Percentiles rank a stretch among this genome's conserved stretches.
Evolutionary conservation across 139 green algal genomes (phyloP).

Genomic region (Nannochloris sp.): DNA sequence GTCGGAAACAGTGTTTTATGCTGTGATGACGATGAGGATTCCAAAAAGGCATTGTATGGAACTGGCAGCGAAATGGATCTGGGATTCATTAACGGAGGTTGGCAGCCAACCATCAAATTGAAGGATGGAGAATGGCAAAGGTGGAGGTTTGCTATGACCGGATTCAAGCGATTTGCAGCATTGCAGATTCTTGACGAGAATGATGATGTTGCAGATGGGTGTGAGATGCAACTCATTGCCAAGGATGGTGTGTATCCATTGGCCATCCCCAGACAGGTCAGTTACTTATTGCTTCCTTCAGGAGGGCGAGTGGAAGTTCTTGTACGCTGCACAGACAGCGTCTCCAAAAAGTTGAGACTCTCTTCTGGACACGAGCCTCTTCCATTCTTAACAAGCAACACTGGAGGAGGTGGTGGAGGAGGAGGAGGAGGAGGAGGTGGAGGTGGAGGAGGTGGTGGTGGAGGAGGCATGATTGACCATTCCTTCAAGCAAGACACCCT

Average conservation of each 20-base stretch:
- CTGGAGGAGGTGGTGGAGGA: neutral
- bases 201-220: neutral
- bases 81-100: neutral
- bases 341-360: neutral
- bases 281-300: neutral
- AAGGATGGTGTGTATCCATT: conserved; percentile 9
- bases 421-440: conserved; percentile 1
- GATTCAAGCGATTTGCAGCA: conserved; percentile 1
- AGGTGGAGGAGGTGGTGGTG: neutral
- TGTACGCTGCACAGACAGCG: neutral
- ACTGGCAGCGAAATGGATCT: conserved; percentile 2
- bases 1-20: neutral
- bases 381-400: neutral
- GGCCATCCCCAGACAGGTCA: neutral
- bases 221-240: conserved; percentile 4
- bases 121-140: conserved; percentile 1
- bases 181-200: neutral
- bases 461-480: neutral
- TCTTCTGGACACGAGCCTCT: neutral
- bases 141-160: neutral
- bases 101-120: neutral
- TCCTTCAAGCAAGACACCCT: neutral
- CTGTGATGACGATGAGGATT: conserved; percentile 1
- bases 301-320: neutral
- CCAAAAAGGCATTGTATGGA: neutral